Conservation (phyloP, 371 early-diverging fungal species). For the Capillidium rhysosporum region DNA sequence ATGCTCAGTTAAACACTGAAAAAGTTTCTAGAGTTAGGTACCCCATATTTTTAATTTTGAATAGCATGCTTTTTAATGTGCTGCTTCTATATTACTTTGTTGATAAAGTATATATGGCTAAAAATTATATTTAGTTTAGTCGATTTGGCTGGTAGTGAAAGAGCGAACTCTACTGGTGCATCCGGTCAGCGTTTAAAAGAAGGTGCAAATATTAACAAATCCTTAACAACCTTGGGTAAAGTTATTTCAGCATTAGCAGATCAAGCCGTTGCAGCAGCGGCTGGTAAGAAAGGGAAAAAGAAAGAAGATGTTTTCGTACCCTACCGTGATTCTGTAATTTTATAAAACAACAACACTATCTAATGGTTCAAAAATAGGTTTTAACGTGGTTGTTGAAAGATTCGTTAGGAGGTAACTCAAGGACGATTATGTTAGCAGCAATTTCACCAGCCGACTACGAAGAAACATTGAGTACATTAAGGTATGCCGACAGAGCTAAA, state of each 20-base stretch:
- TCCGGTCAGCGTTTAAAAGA: slow-evolving; percentile 93
- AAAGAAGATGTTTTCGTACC: slow-evolving; percentile 46
- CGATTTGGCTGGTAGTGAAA: slow-evolving; percentile 90
- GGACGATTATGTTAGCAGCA: slow-evolving; percentile 83
- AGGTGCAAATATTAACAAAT: slow-evolving; percentile 97
- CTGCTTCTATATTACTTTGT: background rate
- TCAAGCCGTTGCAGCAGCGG: slow-evolving; percentile 19
- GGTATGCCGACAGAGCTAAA: slow-evolving; percentile 91
- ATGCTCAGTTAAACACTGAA: slow-evolving; percentile 47
- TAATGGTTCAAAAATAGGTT: slow-evolving; percentile 19
- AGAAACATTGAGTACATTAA: slow-evolving; percentile 84
- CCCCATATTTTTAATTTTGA: background rate
- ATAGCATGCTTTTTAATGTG: background rate
- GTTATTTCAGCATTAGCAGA: slow-evolving; percentile 92
- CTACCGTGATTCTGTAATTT: slow-evolving; percentile 65
- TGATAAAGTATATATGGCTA: background rate
- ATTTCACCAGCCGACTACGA: slow-evolving; percentile 55
- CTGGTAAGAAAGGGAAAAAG: slow-evolving; percentile 25
- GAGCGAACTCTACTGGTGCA: slow-evolving; percentile 77
- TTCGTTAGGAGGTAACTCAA: slow-evolving; percentile 82
- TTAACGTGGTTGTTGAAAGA: slow-evolving; percentile 90
- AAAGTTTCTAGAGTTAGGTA: slow-evolving; percentile 56
- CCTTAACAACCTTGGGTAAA: slow-evolving; percentile 85
- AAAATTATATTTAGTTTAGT: slow-evolving; percentile 29
- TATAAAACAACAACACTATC: background rate